These are phyloP conservation scores for Amphicarpaea edgeworthii DNA, from an alignment of 306 rosid species.

Conservation along the genomic window DNA sequence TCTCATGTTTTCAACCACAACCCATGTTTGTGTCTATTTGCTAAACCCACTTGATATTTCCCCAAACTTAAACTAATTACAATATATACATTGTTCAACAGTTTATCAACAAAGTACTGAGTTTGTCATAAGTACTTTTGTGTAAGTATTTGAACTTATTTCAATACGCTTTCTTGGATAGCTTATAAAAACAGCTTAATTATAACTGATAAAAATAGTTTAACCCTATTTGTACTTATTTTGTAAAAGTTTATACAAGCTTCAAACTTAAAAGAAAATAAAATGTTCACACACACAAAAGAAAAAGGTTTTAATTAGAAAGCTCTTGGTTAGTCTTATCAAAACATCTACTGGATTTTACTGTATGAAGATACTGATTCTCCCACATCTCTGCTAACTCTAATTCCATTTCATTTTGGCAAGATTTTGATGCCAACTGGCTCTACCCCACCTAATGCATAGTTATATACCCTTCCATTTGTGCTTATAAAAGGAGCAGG, in stretches of 20 bases:
- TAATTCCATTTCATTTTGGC: constrained; percentile 57
- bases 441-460: constrained; percentile 54
- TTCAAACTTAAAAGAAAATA: not conserved
- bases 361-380: constrained; percentile 63
- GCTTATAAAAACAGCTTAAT: too few species aligned
- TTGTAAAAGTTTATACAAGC: not conserved
- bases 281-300: not conserved
- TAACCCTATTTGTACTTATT: not conserved
- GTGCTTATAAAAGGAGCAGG: constrained; percentile 72
- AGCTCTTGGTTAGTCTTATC: constrained; percentile 19
- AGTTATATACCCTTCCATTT: too few species aligned
- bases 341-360: constrained; percentile 33
- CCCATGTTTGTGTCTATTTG: constrained; percentile 33
- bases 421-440: constrained; percentile 71
- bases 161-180: not conserved
- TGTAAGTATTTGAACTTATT: not conserved
- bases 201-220: not conserved
- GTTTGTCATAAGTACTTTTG: not conserved
- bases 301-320: not conserved
- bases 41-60: constrained; percentile 21
- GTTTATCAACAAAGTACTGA: not conserved
- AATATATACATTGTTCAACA: not conserved
- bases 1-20: constrained; percentile 47
- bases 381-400: constrained; percentile 55
- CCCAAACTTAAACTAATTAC: not conserved